Evolutionary conservation across 371 early-diverging fungal species (phyloP).

Genomic region (Mortierella sp.): DNA sequence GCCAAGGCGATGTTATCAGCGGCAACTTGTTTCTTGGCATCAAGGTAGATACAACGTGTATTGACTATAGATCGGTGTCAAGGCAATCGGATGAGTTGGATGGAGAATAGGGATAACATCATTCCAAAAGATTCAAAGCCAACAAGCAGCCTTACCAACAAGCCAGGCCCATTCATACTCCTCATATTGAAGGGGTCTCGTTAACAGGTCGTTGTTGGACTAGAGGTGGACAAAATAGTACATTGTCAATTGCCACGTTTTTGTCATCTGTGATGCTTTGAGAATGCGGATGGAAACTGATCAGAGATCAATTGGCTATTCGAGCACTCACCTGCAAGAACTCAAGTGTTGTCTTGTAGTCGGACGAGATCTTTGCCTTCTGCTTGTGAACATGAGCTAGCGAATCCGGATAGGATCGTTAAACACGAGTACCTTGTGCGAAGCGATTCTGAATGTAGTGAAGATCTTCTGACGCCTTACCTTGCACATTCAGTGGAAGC

Average conservation of each 20-base stretch:
- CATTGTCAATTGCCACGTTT: too few relatives aligned
- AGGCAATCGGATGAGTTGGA: neutral
- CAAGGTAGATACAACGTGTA: constrained; percentile 71
- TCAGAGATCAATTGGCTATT: too few relatives aligned
- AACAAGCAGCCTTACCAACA: constrained; percentile 55
- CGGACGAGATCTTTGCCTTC: constrained; percentile 57
- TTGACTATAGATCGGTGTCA: constrained; percentile 56
- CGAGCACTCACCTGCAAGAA: constrained; percentile 54
- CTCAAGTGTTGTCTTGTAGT: constrained; percentile 55
- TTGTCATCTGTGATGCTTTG: too few relatives aligned
- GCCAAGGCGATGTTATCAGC: constrained; percentile 68
- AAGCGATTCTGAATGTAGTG: too few relatives aligned
- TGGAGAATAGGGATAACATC: neutral
- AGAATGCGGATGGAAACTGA: too few relatives aligned
- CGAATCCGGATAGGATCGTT: neutral
- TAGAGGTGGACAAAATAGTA: neutral
- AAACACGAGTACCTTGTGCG: neutral
- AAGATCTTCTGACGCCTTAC: constrained; percentile 17
- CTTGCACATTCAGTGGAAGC: constrained; percentile 57
- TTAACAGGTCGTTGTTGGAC: constrained; percentile 32
- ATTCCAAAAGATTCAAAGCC: neutral
- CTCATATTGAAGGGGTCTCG: constrained; percentile 50
- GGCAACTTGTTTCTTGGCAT: constrained; percentile 55
- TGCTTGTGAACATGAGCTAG: constrained; percentile 60
- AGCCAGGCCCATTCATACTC: constrained; percentile 74